phyloP scores from a whole-genome alignment of 495 filamentous ascomycete genomes.

The Penicillium tannophilum region DNA sequence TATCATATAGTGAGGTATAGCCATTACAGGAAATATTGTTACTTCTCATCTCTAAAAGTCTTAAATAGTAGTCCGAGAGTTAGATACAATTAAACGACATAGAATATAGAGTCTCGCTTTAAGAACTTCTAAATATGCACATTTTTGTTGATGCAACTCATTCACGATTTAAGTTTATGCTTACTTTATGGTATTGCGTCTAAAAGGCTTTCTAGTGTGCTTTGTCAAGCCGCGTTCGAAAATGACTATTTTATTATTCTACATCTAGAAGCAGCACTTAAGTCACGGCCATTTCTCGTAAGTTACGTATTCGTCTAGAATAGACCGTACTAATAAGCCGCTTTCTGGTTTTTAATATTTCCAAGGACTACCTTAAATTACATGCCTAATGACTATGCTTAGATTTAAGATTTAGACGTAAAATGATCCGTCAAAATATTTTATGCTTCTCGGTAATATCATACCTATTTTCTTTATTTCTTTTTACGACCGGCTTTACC shows the following conservation, averaged over 20 bases:
- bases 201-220: background rate
- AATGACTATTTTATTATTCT: background rate
- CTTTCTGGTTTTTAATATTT: background rate
- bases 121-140: background rate
- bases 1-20: background rate
- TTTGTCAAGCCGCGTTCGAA: background rate
- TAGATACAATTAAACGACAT: background rate
- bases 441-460: background rate
- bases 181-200: background rate
- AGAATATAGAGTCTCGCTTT: no score
- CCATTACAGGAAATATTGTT: background rate
- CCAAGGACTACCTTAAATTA: background rate
- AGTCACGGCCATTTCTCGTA: background rate
- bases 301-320: no score
- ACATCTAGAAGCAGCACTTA: background rate
- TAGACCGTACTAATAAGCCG: no score
- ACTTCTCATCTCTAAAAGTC: background rate
- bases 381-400: background rate
- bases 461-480: background rate
- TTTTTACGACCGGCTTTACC: background rate
- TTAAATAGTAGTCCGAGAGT: background rate
- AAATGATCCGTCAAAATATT: background rate
- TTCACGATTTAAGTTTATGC: background rate
- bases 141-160: background rate
- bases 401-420: background rate